These are phyloP conservation scores for Fusarium lyarnte DNA, from an alignment of 2,329 filamentous ascomycete genomes.

Conservation along the genomic window DNA sequence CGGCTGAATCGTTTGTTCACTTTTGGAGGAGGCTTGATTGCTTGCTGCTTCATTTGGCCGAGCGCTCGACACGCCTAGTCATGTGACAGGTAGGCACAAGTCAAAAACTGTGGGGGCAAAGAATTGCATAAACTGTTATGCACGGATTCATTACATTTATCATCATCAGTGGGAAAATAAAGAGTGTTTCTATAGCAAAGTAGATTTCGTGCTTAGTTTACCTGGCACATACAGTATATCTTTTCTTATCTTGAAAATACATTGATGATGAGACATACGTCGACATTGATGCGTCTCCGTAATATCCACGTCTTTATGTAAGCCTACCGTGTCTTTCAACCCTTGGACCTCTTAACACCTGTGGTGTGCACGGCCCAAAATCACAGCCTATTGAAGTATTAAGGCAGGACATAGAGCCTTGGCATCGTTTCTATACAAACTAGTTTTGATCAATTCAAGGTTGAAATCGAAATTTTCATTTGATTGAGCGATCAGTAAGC, in stretches of 20 bases:
- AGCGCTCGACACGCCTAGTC: conserved; percentile 16
- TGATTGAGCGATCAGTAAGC: conserved; percentile 33
- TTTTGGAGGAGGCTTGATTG: conserved; percentile 18
- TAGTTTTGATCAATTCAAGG: conserved; percentile 12
- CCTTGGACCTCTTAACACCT: neutral
- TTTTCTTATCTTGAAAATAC: neutral
- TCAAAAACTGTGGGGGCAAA: neutral
- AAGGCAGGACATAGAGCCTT: neutral
- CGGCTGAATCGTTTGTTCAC: neutral
- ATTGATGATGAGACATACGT: neutral
- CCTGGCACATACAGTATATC: neutral
- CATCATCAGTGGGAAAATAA: neutral
- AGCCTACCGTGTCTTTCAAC: neutral
- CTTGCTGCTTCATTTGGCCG: conserved; percentile 15
- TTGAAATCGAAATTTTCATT: conserved; percentile 26
- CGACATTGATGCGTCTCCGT: neutral
- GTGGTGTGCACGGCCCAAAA: conserved; percentile 18
- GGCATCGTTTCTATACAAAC: neutral
- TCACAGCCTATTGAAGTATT: neutral
- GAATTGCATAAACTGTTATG: neutral
- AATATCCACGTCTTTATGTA: neutral
- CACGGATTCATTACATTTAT: neutral
- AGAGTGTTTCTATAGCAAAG: neutral
- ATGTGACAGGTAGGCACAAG: conserved; percentile 41
- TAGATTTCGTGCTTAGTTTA: neutral